phyloP scores from a whole-genome alignment of 202 grass and related monocot species.

The Panicum virgatum region DNA sequence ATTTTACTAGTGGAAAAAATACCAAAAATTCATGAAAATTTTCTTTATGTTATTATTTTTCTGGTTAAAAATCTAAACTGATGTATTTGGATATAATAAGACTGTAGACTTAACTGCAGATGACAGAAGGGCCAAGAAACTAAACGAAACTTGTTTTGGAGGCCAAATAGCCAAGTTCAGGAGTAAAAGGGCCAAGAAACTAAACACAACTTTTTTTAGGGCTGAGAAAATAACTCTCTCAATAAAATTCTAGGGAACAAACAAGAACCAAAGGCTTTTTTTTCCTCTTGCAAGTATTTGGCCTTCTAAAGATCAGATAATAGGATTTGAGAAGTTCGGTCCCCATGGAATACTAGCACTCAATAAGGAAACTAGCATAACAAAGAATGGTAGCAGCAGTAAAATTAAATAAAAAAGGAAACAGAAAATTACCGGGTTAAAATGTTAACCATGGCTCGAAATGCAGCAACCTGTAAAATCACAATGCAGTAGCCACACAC shows the following conservation, averaged over 20 bases:
- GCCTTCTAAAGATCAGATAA: background rate
- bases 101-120: too few relatives aligned
- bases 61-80: too few relatives aligned
- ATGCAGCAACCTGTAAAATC: conserved; percentile 84
- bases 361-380: conserved; percentile 31
- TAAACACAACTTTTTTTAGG: too few relatives aligned
- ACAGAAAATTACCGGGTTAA: conserved; percentile 65
- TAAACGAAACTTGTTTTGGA: too few relatives aligned
- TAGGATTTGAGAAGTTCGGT: conserved; percentile 3
- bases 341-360: conserved; percentile 18
- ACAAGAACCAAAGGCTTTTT: background rate
- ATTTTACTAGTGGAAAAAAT: too few relatives aligned
- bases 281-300: background rate
- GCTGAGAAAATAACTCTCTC: too few relatives aligned
- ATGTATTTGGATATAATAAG: too few relatives aligned
- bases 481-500: background rate
- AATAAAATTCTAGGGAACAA: background rate
- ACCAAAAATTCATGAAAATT: too few relatives aligned
- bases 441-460: conserved; percentile 99
- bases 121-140: too few relatives aligned
- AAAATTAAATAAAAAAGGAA: conserved; percentile 24
- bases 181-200: too few relatives aligned
- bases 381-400: conserved; percentile 15
- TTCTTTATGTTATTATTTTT: too few relatives aligned
- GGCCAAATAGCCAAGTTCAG: too few relatives aligned